Percentiles rank a stretch among this genome's conserved stretches.
phyloP scores from a whole-genome alignment of 2,329 filamentous ascomycete genomes.

The Botrytis porri region DNA sequence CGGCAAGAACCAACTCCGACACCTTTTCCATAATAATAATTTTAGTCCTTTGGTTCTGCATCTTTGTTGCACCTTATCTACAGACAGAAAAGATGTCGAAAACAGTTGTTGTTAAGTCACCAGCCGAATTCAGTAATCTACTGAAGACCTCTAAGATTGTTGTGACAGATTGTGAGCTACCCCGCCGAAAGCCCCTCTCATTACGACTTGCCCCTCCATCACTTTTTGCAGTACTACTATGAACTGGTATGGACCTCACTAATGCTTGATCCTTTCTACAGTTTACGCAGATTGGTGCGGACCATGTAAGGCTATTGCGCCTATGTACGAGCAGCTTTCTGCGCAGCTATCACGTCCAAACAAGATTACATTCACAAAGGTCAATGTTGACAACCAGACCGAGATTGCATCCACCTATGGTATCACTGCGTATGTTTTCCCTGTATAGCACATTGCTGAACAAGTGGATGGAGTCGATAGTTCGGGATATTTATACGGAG shows the following conservation, averaged over 20 bases:
- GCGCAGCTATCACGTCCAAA: conserved; percentile 66
- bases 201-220: conserved; percentile 32
- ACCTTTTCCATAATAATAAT: background rate
- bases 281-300: conserved; percentile 87
- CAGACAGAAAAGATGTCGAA: conserved; percentile 35
- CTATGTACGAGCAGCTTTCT: conserved; percentile 77
- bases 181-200: conserved; percentile 18
- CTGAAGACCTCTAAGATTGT: conserved; percentile 74
- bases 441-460: background rate
- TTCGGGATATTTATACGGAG: background rate
- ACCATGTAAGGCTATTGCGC: conserved; percentile 80
- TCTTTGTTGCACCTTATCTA: background rate
- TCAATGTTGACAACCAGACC: conserved; percentile 76
- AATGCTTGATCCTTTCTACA: conserved; percentile 40
- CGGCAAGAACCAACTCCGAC: conserved; percentile 11
- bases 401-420: conserved; percentile 71
- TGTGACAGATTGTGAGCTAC: conserved; percentile 78
- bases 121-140: conserved; percentile 63
- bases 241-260: conserved; percentile 16
- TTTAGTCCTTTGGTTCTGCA: background rate
- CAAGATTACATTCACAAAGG: conserved; percentile 78
- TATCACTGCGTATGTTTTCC: conserved; percentile 57
- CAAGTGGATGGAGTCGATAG: background rate
- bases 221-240: conserved; percentile 21
- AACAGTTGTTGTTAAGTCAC: conserved; percentile 49